Evolutionary conservation across 1,284 basidiomycete genomes (phyloP).

Genomic region (Afroboletus lepidellus): DNA sequence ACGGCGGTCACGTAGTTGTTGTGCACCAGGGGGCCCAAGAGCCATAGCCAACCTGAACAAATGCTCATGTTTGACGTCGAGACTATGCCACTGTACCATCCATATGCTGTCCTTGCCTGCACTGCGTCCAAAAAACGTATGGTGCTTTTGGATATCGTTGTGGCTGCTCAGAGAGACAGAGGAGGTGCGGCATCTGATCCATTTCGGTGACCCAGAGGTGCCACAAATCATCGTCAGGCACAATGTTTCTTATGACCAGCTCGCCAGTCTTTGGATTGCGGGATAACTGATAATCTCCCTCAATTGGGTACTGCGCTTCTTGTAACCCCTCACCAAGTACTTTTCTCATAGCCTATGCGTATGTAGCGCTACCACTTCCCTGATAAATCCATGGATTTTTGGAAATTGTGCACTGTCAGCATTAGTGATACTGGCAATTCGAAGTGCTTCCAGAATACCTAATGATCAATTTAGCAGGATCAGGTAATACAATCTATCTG

Average conservation of each 20-base stretch:
- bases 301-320: too few relatives aligned
- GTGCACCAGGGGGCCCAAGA: too few relatives aligned
- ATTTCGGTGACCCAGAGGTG: conserved; percentile 54
- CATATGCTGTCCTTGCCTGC: conserved; percentile 87
- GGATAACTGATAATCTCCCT: too few relatives aligned
- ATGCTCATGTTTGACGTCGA: conserved; percentile 93
- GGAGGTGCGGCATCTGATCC: conserved; percentile 73
- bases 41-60: conserved; percentile 66
- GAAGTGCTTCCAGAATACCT: not conserved
- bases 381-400: not conserved
- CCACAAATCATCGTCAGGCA: conserved; percentile 86
- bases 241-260: conserved; percentile 94
- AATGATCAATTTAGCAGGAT: too few relatives aligned
- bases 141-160: conserved; percentile 97
- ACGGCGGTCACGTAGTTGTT: too few relatives aligned
- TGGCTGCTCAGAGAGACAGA: conserved; percentile 78
- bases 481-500: not conserved
- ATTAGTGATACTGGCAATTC: too few relatives aligned
- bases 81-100: conserved; percentile 82
- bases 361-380: not conserved
- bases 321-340: too few relatives aligned
- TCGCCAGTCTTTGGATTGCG: too few relatives aligned
- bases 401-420: not conserved
- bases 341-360: not conserved
- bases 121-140: conserved; percentile 80